Conservation (phyloP, 306 rosid species). For the Citrullus colocynthis region DNA sequence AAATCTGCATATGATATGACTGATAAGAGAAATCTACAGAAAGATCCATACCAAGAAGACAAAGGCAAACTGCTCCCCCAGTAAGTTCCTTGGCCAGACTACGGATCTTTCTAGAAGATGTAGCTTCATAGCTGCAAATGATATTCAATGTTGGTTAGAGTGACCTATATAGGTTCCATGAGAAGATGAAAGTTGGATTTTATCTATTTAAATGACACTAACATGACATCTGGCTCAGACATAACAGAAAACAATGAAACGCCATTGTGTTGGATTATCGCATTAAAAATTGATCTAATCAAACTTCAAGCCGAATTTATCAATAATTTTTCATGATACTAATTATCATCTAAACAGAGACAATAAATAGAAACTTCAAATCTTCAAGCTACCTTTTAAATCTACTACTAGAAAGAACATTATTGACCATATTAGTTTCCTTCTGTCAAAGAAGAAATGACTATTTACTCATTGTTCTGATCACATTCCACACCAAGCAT, state of each 20-base stretch:
- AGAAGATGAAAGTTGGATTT: not conserved
- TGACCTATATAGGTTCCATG: not conserved
- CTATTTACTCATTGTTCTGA: not conserved
- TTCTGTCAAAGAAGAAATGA: not conserved
- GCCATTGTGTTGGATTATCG: not conserved
- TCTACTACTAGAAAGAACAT: not conserved
- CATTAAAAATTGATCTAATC: not conserved
- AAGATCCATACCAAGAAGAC: constrained; percentile 8
- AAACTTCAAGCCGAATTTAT: not conserved
- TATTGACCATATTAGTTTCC: not conserved
- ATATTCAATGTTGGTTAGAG: not conserved
- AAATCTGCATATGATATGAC: not conserved
- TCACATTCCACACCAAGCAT: not conserved
- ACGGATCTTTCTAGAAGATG: constrained; percentile 63
- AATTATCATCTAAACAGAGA: not conserved
- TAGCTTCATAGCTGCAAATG: constrained; percentile 36
- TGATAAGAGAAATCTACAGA: not conserved
- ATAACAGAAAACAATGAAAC: not conserved
- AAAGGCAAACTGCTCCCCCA: constrained; percentile 68
- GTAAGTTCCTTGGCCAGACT: constrained; percentile 64
- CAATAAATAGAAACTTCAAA: not conserved
- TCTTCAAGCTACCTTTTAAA: not conserved
- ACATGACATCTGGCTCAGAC: not conserved
- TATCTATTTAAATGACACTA: not conserved
- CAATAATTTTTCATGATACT: not conserved